Percentiles rank a stretch among this genome's conserved stretches.
These are phyloP conservation scores for Adiantum capillusveneris DNA, from an alignment of 75 land plant species.

Conservation along the genomic window DNA sequence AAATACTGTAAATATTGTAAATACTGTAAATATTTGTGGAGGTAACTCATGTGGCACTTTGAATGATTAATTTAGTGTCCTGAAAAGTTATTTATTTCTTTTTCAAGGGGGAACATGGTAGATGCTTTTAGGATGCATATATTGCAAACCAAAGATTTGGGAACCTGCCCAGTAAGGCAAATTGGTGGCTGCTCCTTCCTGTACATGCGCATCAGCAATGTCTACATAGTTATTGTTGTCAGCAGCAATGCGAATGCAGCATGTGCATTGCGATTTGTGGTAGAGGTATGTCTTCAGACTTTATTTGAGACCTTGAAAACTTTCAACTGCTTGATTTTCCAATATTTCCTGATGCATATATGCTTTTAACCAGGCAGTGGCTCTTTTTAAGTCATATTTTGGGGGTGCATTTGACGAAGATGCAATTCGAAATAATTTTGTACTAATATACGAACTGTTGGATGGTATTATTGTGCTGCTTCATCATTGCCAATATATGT, in stretches of 20 bases:
- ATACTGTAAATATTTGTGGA: too few relatives aligned
- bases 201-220: conserved; percentile 99
- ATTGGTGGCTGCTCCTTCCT: conserved; percentile 98
- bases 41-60: too few relatives aligned
- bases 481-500: too few relatives aligned
- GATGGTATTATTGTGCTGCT: conserved; percentile 51
- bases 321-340: too few relatives aligned
- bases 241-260: conserved; percentile 99
- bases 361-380: conserved; percentile 84
- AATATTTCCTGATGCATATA: too few relatives aligned
- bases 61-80: too few relatives aligned
- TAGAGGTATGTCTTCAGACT: conserved; percentile 78
- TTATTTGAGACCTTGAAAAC: too few relatives aligned
- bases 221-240: conserved; percentile 97
- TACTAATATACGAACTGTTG: conserved; percentile 96
- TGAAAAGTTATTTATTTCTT: too few relatives aligned
- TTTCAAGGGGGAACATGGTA: conserved; percentile 89
- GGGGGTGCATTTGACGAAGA: conserved; percentile 99
- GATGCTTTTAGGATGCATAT: conserved; percentile 95
- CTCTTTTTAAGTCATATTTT: conserved; percentile 92
- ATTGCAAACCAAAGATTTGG: conserved; percentile 98
- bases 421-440: conserved; percentile 97
- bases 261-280: conserved; percentile 94
- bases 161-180: conserved; percentile 94
- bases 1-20: too few relatives aligned